Evolutionary conservation across 139 green algal genomes (phyloP), one percentile per base, ranked within the genome.

Genomic region (Monoraphidium neglectum): DNA sequence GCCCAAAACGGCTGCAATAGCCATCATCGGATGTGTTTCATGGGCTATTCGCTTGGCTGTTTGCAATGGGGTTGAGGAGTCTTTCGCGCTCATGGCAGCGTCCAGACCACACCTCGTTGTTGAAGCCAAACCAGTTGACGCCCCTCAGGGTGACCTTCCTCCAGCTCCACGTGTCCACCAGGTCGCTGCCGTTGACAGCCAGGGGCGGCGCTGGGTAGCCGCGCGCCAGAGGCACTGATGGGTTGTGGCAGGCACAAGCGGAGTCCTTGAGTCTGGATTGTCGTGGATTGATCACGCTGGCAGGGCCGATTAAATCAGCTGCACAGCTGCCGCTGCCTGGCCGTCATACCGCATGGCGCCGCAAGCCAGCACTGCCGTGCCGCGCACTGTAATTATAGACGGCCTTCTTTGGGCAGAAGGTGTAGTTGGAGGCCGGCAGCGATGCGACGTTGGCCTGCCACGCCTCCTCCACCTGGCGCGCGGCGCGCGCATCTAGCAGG

Each of bases 81-180:
- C n/a, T n/a, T n/a, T n/a, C n/a, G n/a, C n/a, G n/a, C n/a, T n/a
- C n/a, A n/a, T n/a, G n/a, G n/a, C n/a, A n/a, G n/a, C n/a, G n/a
- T n/a, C n/a, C n/a, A n/a, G n/a, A n/a, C n/a, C 43, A 8, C 8
- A 51, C 43, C 32, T 38, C 53, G 24, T 66, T 73, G 47, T 73
- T 67, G 47, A 79, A 79, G 3, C 73, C 73, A 35, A 67, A 57
- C 73, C 73, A 79, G 43, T 24, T 73, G 26, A 73, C 49, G 5
- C 73, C 73, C 6, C 33, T n/a, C 32, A 79, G 64, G 10, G 37
- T 23, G 1, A 73, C 49, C 0, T 21, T 32, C 63, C 66, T 66
- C 62, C 72, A 49, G 35, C 36, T 56, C 73, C 73, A 79, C 35
- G 63, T 62, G 36, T 79, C 62, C 24, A 60, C 63, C 35, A 79